These are phyloP conservation scores for Suillus paluster DNA, from an alignment of 768 basidiomycete genomes.

Conservation along the genomic window DNA sequence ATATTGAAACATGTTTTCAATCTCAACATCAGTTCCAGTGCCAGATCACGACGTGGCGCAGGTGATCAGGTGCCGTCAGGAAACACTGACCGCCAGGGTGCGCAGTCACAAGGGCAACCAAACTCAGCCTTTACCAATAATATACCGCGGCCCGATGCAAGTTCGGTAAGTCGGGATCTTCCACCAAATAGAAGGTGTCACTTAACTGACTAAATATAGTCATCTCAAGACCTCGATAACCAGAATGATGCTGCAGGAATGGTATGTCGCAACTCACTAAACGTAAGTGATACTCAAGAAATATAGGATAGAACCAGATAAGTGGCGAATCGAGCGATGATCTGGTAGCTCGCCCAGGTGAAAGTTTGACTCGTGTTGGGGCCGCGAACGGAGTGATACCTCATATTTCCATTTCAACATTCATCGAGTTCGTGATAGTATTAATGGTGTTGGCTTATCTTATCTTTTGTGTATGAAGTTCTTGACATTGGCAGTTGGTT, in stretches of 20 bases:
- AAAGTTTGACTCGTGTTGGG: not conserved
- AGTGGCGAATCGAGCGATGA: not conserved
- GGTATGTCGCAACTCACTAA: not conserved
- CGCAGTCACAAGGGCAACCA: not conserved
- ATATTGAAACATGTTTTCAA: constrained; percentile 41
- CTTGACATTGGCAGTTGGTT: not conserved
- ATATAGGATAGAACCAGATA: constrained; percentile 1
- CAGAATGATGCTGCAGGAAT: not conserved
- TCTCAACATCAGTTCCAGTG: constrained; percentile 6
- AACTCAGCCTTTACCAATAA: not conserved
- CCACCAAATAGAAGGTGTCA: not conserved
- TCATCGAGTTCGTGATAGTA: not conserved
- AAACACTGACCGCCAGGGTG: not conserved
- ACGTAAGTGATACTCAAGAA: not conserved
- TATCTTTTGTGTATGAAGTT: not conserved
- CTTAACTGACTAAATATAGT: not conserved
- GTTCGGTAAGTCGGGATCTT: not conserved
- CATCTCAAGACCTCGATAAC: not conserved
- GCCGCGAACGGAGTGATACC: not conserved
- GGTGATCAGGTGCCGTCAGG: not conserved
- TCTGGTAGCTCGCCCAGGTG: not conserved
- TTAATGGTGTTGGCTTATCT: not conserved
- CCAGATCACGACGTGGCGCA: not conserved
- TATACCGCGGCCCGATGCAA: too few relatives aligned
- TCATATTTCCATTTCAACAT: not conserved